Evolutionary conservation across 495 filamentous ascomycete species (phyloP), one percentile per base, ranked within the genome.

Genomic region (Schizothecium vesticola): DNA sequence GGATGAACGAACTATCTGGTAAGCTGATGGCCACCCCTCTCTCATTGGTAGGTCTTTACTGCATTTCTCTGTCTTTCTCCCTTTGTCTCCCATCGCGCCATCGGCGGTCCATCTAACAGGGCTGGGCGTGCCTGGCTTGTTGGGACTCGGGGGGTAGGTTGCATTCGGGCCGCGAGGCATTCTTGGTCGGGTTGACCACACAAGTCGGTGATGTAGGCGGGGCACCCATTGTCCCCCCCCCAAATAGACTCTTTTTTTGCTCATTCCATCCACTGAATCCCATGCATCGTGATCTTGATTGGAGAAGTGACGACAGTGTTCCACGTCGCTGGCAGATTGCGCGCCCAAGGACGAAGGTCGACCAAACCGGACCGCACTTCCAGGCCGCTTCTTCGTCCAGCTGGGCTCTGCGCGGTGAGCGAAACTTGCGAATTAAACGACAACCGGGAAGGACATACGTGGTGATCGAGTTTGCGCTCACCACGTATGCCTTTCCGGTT

Each of bases 101-200:
- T 70, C 26, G 55, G 51, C 3, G 59, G 31, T n/a, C n/a, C n/a
- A 11, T 33, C 28, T 29, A 10, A 13, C 11, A 33, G 31, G 11
- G 31, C 31, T 13, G 31, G 31, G 31, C 31, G 31, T 33, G 11
- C 11, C 31, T 13, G 31, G 31, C 3, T 33, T 33, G 31, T 33
- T 33, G 11, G 31, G 31, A 13, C 9, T 33, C 11, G 8, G 43
- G 36, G 36, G 7, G 43, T n/a, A n/a, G 7, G 43, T 51, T 9
- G 57, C 19, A 58, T 24, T 66, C 65, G 65, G 65, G 65, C 65
- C 65, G 65, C 65, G 61, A 66, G 65, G 57, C 57, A 16, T 65
- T 56, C 5, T 26, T 26, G 64, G 7, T 31, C 25, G 43, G 43
- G 19, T 58, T 26, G 43, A 23, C 64, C 64, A 65, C 51, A 29